Percentiles rank a stretch among this genome's conserved stretches.
Evolutionary conservation across 768 basidiomycete genomes (phyloP).

Genomic region (Mrakia frigida): DNA sequence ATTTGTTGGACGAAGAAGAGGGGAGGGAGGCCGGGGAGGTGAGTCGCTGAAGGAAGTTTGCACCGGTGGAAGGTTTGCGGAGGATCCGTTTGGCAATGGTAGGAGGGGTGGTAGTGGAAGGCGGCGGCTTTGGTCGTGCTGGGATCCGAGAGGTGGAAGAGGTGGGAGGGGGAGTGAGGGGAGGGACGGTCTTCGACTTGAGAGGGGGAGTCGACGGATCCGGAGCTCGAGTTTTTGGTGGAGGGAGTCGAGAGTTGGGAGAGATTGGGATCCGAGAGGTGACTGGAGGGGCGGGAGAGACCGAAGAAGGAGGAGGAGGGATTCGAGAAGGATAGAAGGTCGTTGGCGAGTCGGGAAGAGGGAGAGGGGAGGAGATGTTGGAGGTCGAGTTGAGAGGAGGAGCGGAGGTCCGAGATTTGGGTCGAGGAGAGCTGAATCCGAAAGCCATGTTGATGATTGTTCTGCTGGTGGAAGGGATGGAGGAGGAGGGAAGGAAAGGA

Average conservation of each 20-base stretch:
- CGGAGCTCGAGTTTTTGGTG: not conserved
- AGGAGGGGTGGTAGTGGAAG: not conserved
- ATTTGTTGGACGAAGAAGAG: not conserved
- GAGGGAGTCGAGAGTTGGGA: not conserved
- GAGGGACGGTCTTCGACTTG: not conserved
- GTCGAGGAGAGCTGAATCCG: not conserved
- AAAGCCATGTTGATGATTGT: not conserved
- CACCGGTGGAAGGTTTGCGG: not conserved
- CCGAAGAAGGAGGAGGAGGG: not conserved
- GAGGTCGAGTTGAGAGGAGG: not conserved
- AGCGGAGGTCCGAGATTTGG: not conserved
- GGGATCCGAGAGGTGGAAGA: not conserved
- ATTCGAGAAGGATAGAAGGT: not conserved
- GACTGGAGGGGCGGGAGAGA: not conserved
- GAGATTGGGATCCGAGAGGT: constrained; percentile 2
- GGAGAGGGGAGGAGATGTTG: not conserved
- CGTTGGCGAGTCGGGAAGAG: not conserved
- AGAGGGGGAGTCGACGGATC: not conserved
- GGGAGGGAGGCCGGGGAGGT: not conserved
- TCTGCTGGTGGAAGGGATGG: not conserved
- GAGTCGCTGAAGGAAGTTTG: constrained; percentile 1
- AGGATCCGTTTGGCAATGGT: not conserved
- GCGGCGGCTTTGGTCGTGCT: not conserved
- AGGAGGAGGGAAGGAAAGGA: not conserved
- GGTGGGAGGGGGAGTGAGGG: not conserved